Evolutionary conservation across 352 stramenopile genomes (phyloP), one percentile per base, ranked within the genome.

Genomic region (Phytophthora cactorum): DNA sequence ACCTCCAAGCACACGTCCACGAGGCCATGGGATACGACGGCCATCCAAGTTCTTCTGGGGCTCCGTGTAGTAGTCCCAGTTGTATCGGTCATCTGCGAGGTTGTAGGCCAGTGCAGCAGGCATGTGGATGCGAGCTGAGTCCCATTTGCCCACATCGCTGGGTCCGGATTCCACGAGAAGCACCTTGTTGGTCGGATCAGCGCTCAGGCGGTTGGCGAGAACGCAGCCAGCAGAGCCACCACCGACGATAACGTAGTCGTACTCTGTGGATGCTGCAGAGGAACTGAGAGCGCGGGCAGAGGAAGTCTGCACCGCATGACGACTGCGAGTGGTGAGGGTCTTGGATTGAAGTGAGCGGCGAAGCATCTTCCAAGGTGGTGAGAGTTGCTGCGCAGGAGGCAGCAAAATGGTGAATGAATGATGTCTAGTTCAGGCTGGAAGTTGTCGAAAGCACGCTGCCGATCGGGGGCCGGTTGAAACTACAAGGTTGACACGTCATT

Each of bases 241-340:
- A 54, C 92, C 93, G 27, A 98, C 88, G 50, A 98, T 86, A 49
- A 98, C 88, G 68, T 95, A 98, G 77, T 98, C 91, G 72, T 82
- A 91, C 54, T 88, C 81, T 22, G 65, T 50, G 5, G 60, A 63
- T 4, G 50, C 27, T 1, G 50, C 41, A 32, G 74, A 49, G 25
- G 70, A 66, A 54, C 66, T 74, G 52, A 82, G 64, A 17, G 71
- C 59, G 54, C 68, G 68, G 3, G 2, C 9, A n/a, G 32, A 46
- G 12, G 52, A 31, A 10, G 43, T 14, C 17, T 50, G 52, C 12
- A 62, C 38, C 14, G 41, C 51, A 29, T 51, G 32, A 32, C 34
- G 39, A 47, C 22, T 31, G 36, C 28, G 43, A 47, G 31, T 31
- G 31, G 44, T 7, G 22, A 63, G 32, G 11, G 8, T 60, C 31